A percentile compares a stretch with the other conserved stretches of the same genome.
These are phyloP conservation scores for Keithomyces neogunnii DNA, from an alignment of 2,329 filamentous ascomycete species.

Conservation along the genomic window DNA sequence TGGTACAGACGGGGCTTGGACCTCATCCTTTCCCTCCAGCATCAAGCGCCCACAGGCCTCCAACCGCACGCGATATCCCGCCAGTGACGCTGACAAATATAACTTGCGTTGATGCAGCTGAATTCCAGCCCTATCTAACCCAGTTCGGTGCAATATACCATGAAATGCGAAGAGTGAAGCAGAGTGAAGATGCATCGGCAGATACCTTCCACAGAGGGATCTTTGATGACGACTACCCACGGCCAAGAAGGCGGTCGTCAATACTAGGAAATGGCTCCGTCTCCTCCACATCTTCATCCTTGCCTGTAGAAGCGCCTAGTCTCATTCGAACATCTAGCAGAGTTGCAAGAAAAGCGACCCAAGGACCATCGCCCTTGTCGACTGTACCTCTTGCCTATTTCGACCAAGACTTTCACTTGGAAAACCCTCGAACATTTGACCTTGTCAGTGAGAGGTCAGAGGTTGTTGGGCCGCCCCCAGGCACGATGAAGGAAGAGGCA, in stretches of 20 bases:
- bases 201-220: conserved; percentile 34
- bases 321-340: conserved; percentile 35
- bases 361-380: conserved; percentile 76
- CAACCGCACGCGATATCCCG: conserved; percentile 82
- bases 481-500: conserved; percentile 46
- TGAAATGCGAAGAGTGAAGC: conserved; percentile 75
- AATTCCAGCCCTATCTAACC: conserved; percentile 75
- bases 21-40: conserved; percentile 64
- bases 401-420: conserved; percentile 86
- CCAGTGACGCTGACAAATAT: conserved; percentile 89
- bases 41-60: conserved; percentile 67
- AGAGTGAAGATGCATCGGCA: conserved; percentile 58
- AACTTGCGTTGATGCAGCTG: conserved; percentile 65
- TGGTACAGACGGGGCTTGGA: conserved; percentile 77
- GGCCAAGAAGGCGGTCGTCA: conserved; percentile 14
- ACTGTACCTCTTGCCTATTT: conserved; percentile 93
- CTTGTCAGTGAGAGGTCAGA: conserved; percentile 94
- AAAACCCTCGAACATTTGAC: conserved; percentile 94
- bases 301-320: conserved; percentile 40
- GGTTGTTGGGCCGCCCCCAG: conserved; percentile 62
- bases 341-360: conserved; percentile 49
- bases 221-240: conserved; percentile 26
- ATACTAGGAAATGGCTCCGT: conserved; percentile 17
- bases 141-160: conserved; percentile 86
- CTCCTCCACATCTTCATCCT: conserved; percentile 39